A percentile compares a stretch with the other conserved stretches of the same genome.
These are phyloP conservation scores for Aurifilum marmelostoma DNA, from an alignment of 2,329 filamentous ascomycete genomes.

Conservation along the genomic window DNA sequence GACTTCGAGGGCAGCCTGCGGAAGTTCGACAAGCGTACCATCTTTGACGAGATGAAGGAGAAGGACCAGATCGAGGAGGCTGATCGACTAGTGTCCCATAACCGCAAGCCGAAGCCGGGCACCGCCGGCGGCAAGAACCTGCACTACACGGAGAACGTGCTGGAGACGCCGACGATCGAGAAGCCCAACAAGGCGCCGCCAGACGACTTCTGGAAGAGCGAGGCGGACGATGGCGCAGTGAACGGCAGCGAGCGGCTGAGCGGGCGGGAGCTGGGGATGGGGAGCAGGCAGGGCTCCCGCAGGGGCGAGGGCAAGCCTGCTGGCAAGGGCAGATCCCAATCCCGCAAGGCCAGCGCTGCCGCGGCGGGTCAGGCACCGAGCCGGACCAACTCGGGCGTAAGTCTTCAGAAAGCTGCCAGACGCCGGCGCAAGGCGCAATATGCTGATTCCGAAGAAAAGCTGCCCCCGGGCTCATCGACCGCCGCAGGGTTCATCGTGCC, in stretches of 20 bases:
- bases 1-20: constrained; percentile 89
- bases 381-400: constrained; percentile 53
- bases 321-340: constrained; percentile 54
- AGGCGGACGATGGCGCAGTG: constrained; percentile 64
- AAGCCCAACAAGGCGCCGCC: constrained; percentile 38
- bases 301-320: constrained; percentile 58
- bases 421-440: constrained; percentile 36
- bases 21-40: constrained; percentile 90
- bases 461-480: constrained; percentile 34
- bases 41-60: constrained; percentile 90
- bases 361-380: constrained; percentile 46
- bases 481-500: constrained; percentile 55
- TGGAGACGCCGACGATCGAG: constrained; percentile 60
- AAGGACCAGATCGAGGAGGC: constrained; percentile 89
- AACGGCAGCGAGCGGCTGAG: constrained; percentile 51
- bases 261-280: constrained; percentile 55
- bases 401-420: constrained; percentile 34
- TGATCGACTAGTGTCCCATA: constrained; percentile 88
- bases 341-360: constrained; percentile 56
- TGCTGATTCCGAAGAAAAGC: constrained; percentile 44
- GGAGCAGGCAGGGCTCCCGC: constrained; percentile 54
- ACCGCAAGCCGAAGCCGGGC: constrained; percentile 69
- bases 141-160: constrained; percentile 88
- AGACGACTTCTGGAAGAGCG: constrained; percentile 73
- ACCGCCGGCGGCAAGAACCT: constrained; percentile 85